Conservation (phyloP, 2,329 filamentous ascomycete genomes). For the Fusarium sp. region DNA sequence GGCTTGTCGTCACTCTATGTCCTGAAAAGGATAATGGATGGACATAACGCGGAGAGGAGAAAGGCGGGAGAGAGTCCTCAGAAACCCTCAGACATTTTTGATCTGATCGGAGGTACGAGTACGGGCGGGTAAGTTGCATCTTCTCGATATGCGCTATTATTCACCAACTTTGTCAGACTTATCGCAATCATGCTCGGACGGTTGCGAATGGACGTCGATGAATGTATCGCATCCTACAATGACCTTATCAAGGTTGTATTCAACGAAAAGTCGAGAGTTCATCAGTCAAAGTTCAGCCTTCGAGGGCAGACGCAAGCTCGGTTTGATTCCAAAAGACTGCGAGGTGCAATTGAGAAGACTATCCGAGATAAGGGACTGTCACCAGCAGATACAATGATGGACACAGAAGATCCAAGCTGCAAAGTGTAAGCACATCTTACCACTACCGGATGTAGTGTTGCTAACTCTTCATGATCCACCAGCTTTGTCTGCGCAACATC, state of each 20-base stretch:
- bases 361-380: background rate
- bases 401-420: background rate
- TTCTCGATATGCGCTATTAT: background rate
- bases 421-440: background rate
- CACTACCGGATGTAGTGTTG: no score
- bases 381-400: background rate
- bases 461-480: rapidly evolving
- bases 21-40: background rate
- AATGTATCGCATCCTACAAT: background rate
- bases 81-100: constrained; percentile 3
- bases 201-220: background rate
- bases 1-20: constrained; percentile 2
- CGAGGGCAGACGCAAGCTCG: background rate
- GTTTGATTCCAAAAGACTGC: background rate
- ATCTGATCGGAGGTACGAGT: constrained; percentile 1
- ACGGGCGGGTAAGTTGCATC: background rate
- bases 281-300: background rate
- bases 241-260: background rate
- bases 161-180: background rate
- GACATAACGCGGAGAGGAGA: background rate
- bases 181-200: constrained; percentile 9
- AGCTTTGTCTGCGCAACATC: background rate
- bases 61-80: rapidly evolving
- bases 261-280: background rate
- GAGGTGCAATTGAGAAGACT: background rate